phyloP scores from a whole-genome alignment of 1,284 basidiomycete genomes.

The Trametes versicolor region DNA sequence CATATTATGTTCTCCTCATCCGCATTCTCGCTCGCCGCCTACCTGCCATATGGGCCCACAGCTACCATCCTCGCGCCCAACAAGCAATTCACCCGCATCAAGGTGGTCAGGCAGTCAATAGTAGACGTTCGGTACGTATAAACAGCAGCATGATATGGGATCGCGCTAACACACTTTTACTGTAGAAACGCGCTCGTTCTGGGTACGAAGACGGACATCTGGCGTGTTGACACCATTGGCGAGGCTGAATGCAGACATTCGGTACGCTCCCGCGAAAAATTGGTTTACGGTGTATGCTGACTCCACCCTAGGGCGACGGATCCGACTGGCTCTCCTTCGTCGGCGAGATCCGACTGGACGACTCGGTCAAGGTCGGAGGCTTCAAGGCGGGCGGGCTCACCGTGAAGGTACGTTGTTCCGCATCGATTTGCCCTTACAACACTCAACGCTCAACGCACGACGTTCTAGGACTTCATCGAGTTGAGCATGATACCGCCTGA shows the following conservation, averaged over 20 bases:
- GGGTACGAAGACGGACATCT: slow-evolving; percentile 72
- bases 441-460: neutral
- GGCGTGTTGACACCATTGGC: slow-evolving; percentile 71
- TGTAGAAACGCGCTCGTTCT: slow-evolving; percentile 40
- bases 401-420: slow-evolving; percentile 57
- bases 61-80: slow-evolving; percentile 46
- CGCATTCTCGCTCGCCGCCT: slow-evolving; percentile 63
- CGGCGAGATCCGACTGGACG: slow-evolving; percentile 65
- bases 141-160: neutral
- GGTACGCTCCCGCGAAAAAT: slow-evolving; percentile 48
- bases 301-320: slow-evolving; percentile 59
- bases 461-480: slow-evolving; percentile 67
- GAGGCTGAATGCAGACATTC: slow-evolving; percentile 66
- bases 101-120: slow-evolving; percentile 70
- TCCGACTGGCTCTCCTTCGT: slow-evolving; percentile 66
- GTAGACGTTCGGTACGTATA: slow-evolving; percentile 69
- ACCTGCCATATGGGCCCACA: slow-evolving; percentile 65
- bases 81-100: slow-evolving; percentile 61
- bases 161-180: neutral
- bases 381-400: slow-evolving; percentile 73
- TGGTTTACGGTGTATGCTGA: neutral
- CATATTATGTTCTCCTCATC: slow-evolving; percentile 67
- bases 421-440: neutral
- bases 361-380: slow-evolving; percentile 59
- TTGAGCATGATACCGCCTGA: slow-evolving; percentile 68